Evolutionary conservation across 2,329 filamentous ascomycete genomes (phyloP).

Genomic region (Penicillium palitans): DNA sequence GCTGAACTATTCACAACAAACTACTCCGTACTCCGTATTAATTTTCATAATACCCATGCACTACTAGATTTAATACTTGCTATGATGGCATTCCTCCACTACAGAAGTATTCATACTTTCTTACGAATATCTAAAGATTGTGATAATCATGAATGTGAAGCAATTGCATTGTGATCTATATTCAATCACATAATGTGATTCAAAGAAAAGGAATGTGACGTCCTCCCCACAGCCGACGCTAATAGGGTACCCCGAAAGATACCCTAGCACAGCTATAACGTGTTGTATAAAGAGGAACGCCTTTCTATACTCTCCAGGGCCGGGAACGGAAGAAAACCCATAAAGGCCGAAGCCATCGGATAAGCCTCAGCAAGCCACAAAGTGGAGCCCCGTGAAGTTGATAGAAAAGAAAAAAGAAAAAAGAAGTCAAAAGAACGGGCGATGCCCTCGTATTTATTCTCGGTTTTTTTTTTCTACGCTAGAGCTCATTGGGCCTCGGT

Average conservation of each 20-base stretch:
- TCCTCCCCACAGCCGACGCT: constrained; percentile 8
- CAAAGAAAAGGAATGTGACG: constrained; percentile 3
- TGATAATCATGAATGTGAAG: background rate
- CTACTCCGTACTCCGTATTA: background rate
- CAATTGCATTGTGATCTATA: background rate
- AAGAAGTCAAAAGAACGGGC: constrained; percentile 1
- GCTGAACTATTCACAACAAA: too few species aligned
- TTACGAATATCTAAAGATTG: too few species aligned
- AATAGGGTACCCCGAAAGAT: constrained; percentile 4
- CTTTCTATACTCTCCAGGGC: constrained; percentile 24
- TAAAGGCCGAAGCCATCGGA: constrained; percentile 18
- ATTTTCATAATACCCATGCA: background rate
- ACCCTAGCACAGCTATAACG: constrained; percentile 14
- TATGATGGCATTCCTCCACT: background rate
- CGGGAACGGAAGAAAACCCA: constrained; percentile 26
- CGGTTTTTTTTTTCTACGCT: constrained; percentile 1
- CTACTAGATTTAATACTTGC: background rate
- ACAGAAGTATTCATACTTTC: too few species aligned
- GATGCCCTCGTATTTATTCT: constrained; percentile 3
- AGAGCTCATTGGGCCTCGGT: constrained; percentile 10
- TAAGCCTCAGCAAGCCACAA: constrained; percentile 25
- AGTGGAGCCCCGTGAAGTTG: constrained; percentile 24
- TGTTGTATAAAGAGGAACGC: constrained; percentile 19
- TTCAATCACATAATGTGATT: background rate
- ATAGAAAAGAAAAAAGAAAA: constrained; percentile 15